Conservation (phyloP, 129 eudicot species). For the Flaveria bidentis region DNA sequence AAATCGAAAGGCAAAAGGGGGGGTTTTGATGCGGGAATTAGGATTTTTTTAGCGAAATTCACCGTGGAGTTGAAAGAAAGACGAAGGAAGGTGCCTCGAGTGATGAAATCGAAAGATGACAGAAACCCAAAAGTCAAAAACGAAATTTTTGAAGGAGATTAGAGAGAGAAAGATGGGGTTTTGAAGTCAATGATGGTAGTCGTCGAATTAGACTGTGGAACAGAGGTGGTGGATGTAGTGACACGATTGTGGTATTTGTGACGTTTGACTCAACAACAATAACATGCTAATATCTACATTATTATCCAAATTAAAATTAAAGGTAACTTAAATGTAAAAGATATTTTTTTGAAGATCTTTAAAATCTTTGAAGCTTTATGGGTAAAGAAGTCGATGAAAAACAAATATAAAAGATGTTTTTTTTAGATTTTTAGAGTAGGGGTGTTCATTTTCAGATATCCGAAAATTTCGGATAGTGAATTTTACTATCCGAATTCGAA, state of each 20-base stretch:
- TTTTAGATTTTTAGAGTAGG: too few species aligned
- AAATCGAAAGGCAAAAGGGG: neutral
- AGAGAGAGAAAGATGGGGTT: neutral
- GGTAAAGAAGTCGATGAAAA: too few species aligned
- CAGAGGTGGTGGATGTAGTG: constrained; percentile 22
- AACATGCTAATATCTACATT: neutral
- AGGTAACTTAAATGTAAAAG: too few species aligned
- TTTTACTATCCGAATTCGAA: too few species aligned
- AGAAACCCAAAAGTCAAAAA: constrained; percentile 39
- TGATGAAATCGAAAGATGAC: constrained; percentile 24
- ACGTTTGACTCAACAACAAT: constrained; percentile 5
- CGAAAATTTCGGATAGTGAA: too few species aligned
- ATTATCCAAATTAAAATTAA: neutral
- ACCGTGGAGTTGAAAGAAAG: constrained; percentile 20
- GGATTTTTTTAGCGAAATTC: constrained; percentile 17
- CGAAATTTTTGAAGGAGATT: neutral
- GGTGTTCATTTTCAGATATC: too few species aligned
- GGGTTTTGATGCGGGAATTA: constrained; percentile 8
- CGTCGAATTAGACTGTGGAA: constrained; percentile 44
- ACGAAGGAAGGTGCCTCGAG: constrained; percentile 30
- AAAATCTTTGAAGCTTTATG: too few species aligned
- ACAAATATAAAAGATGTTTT: too few species aligned
- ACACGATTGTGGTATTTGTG: constrained; percentile 19
- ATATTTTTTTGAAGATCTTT: too few species aligned
- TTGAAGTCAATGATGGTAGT: constrained; percentile 36